Base-by-base conservation (phyloP, 331 rosid species). In the Quercus phellos region DNA sequence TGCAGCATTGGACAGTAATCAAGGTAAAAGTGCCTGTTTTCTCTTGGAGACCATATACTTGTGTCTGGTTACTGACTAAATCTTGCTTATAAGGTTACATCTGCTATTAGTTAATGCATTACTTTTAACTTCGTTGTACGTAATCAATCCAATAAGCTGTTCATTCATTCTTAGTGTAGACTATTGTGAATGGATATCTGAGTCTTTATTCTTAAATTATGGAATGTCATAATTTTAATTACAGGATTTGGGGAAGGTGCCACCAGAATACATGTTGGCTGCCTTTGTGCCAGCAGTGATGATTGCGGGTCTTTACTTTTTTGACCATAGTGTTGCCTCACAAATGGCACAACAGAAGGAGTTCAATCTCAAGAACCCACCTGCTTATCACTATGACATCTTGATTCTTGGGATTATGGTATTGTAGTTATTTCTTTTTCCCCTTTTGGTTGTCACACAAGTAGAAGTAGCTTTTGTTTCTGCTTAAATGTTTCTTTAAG, bases 251-350 rank as follows among this genome's bases (percentile, higher is more conserved):
- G 92, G 81, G 74, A 86, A 90, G 85, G 91, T 94, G 38, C 82
- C 98, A 68, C 82, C 84, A 2, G 69, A 68, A 70, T 86, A 90
- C 60, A 82, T 90, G 66, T 92, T 89, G 80, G 90, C 83, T 5
- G 97, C 97, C 35, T 72, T 90, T 64, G 59, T 94, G 76, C 98
- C 97, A 5, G 97, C 98, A 42, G 21, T 89, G 73, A 94, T 94
- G 98, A 78, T 92, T 51, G 91, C 98, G 0, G 98, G 93, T 59
- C 97, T 92, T 51, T 94, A 94, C 84, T 94, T 92, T 85, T 94
- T 94, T 56, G 96, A 92, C 70, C 98, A 92, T 6, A 84, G 90
- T 42, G 97, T 94, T 18, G 98, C 96, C 69, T 88, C 98, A 10
- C 97, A 94, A 55, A 0, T 94, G 87, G 95, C 95, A 30, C 97